Conservation (phyloP, 202 grass and related monocot species). For the Setaria viridis region DNA sequence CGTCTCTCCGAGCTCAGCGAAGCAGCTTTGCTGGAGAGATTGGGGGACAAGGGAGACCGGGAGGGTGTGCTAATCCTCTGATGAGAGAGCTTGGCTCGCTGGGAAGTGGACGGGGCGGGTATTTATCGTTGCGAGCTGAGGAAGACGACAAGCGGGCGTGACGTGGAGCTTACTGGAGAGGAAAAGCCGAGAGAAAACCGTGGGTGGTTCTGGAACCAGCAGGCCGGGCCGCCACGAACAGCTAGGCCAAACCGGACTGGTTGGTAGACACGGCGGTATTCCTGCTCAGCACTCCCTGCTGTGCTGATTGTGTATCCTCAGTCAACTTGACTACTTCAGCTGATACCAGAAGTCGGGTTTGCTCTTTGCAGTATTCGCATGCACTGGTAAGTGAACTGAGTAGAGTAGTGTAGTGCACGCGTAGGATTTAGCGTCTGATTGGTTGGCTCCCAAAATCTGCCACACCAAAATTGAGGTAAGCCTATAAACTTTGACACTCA, state of each 20-base stretch:
- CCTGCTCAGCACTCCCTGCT: background rate
- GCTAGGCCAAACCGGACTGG: background rate
- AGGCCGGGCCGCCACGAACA: background rate
- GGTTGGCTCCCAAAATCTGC: too few relatives aligned
- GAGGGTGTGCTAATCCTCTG: background rate
- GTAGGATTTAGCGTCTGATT: too few relatives aligned
- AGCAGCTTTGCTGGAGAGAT: background rate
- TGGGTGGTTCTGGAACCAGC: slow-evolving; percentile 50
- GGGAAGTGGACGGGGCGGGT: background rate
- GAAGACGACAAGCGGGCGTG: background rate
- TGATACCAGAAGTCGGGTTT: too few relatives aligned
- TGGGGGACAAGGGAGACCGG: too few relatives aligned
- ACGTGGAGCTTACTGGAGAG: slow-evolving; percentile 42
- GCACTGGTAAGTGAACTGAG: too few relatives aligned
- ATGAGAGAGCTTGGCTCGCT: background rate
- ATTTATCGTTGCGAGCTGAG: slow-evolving; percentile 10
- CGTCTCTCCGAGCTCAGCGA: background rate
- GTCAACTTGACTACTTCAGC: background rate
- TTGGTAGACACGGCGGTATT: background rate
- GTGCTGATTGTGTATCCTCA: background rate
- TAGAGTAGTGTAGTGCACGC: too few relatives aligned
- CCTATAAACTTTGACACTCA: too few relatives aligned
- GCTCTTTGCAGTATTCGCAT: too few relatives aligned
- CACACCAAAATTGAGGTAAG: too few relatives aligned
- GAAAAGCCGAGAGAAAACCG: background rate